These are phyloP conservation scores for Cladophialophora exuberans DNA, from an alignment of 2,329 filamentous ascomycete species.

Conservation along the genomic window DNA sequence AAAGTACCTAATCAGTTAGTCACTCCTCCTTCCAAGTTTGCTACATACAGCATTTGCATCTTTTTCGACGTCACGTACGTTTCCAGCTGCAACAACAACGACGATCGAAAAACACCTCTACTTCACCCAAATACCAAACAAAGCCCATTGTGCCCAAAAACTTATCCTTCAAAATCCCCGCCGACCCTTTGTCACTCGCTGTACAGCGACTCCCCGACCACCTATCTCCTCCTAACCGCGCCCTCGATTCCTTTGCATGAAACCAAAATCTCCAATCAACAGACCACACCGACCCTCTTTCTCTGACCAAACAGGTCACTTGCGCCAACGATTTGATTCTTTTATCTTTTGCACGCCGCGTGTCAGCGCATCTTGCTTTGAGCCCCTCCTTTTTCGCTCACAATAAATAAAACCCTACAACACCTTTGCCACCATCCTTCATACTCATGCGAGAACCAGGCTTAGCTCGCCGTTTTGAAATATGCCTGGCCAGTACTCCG, in stretches of 20 bases:
- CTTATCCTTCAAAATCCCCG: background rate
- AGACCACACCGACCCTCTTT: slow-evolving; percentile 2
- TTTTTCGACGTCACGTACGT: too few relatives aligned
- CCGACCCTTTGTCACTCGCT: slow-evolving; percentile 1
- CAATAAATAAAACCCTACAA: background rate
- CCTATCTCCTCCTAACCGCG: slow-evolving; percentile 1
- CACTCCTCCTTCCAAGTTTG: too few relatives aligned
- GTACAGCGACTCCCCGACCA: background rate
- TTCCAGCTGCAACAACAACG: too few relatives aligned
- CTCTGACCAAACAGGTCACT: background rate
- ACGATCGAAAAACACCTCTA: too few relatives aligned
- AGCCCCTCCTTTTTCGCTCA: background rate
- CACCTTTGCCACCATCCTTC: slow-evolving; percentile 1
- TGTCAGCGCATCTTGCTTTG: background rate
- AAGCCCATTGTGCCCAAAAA: too few relatives aligned
- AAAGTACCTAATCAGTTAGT: too few relatives aligned
- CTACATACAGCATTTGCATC: too few relatives aligned
- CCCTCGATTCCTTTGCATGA: slow-evolving; percentile 11
- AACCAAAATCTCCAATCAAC: slow-evolving; percentile 10
- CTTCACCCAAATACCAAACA: too few relatives aligned
- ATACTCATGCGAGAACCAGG: slow-evolving; percentile 20
- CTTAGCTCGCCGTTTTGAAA: slow-evolving; percentile 8
- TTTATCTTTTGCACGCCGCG: background rate
- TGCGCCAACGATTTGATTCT: background rate
- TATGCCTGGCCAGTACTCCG: slow-evolving; percentile 66